Evolutionary conservation across 768 basidiomycete species (phyloP).

Genomic region (Mycena galopus): DNA sequence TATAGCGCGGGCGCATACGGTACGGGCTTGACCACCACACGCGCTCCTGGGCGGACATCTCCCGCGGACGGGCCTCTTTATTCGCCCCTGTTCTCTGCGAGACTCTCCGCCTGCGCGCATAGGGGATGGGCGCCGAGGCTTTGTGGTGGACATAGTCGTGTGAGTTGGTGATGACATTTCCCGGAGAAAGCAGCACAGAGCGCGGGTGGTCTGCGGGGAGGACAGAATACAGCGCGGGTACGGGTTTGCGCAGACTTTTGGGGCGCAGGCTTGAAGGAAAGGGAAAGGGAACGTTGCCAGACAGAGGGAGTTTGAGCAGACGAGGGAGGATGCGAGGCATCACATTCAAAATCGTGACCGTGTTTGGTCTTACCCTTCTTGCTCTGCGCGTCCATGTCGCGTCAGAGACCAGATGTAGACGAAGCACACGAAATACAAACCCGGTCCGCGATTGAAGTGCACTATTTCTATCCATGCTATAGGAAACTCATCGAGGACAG

Average conservation of each 20-base stretch:
- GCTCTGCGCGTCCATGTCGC: slow-evolving; percentile 50
- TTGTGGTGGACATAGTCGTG: slow-evolving; percentile 69
- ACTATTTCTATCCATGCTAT: slow-evolving; percentile 38
- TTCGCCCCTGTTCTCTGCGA: slow-evolving; percentile 21
- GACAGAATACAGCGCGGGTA: slow-evolving; percentile 56
- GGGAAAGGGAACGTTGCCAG: slow-evolving; percentile 35
- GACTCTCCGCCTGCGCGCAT: slow-evolving; percentile 44
- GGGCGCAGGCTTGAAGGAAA: slow-evolving; percentile 1
- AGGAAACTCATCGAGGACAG: slow-evolving; percentile 42
- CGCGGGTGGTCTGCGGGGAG: slow-evolving; percentile 58
- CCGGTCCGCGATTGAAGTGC: slow-evolving; percentile 68
- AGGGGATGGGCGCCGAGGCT: slow-evolving; percentile 62
- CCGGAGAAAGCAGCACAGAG: slow-evolving; percentile 72
- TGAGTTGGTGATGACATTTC: slow-evolving; percentile 68
- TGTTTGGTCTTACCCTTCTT: background rate
- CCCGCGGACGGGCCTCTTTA: slow-evolving; percentile 57
- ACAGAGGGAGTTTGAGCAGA: slow-evolving; percentile 56
- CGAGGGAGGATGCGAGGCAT: slow-evolving; percentile 85
- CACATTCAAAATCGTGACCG: background rate
- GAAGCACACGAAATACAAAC: slow-evolving; percentile 71
- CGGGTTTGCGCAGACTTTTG: slow-evolving; percentile 45
- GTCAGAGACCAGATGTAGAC: slow-evolving; percentile 67
- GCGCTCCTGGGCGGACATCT: slow-evolving; percentile 74
- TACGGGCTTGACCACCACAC: slow-evolving; percentile 84
- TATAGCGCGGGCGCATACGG: slow-evolving; percentile 58